A percentile compares a stretch with the other conserved stretches of the same genome.
These are phyloP conservation scores for Fusarium fujikuroi DNA, from an alignment of 2,329 filamentous ascomycete genomes.

Conservation along the genomic window DNA sequence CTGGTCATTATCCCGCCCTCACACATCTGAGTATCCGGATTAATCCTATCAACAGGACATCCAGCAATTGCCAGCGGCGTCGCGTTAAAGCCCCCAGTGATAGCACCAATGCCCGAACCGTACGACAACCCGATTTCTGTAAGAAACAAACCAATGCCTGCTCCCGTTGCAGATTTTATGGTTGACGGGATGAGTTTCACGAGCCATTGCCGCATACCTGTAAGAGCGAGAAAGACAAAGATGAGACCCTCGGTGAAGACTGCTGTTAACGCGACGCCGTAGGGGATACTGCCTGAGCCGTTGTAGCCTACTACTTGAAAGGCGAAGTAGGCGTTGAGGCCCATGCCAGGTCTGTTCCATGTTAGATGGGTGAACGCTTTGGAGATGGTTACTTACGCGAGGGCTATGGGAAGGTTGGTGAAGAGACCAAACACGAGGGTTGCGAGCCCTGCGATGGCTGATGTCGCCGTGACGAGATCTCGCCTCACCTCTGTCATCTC, in stretches of 20 bases:
- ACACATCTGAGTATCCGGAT: conserved; percentile 30
- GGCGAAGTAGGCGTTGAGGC: conserved; percentile 83
- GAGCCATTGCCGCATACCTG: conserved; percentile 86
- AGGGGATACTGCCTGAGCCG: conserved; percentile 77
- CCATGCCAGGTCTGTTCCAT: conserved; percentile 45
- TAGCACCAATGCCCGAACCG: conserved; percentile 78
- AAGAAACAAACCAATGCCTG: conserved; percentile 82
- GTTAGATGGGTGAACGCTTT: conserved; percentile 64
- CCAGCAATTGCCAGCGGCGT: conserved; percentile 79
- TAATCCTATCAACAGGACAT: conserved; percentile 54
- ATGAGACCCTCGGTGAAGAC: conserved; percentile 85
- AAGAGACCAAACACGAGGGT: conserved; percentile 46
- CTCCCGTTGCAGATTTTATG: conserved; percentile 83
- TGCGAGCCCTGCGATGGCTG: conserved; percentile 77
- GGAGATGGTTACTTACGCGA: conserved; percentile 14
- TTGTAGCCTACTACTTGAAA: conserved; percentile 75
- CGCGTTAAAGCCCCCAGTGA: conserved; percentile 67
- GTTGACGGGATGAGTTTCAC: conserved; percentile 80
- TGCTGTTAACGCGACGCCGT: conserved; percentile 77
- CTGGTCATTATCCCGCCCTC: conserved; percentile 35
- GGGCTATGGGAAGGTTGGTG: conserved; percentile 36
- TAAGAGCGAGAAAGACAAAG: conserved; percentile 77
- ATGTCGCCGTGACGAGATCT: conserved; percentile 81
- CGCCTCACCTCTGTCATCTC: conserved; percentile 65
- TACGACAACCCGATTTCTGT: conserved; percentile 78